Evolutionary conservation across 108 stramenopile species (phyloP).

Genomic region (Bacterosira constricta): DNA sequence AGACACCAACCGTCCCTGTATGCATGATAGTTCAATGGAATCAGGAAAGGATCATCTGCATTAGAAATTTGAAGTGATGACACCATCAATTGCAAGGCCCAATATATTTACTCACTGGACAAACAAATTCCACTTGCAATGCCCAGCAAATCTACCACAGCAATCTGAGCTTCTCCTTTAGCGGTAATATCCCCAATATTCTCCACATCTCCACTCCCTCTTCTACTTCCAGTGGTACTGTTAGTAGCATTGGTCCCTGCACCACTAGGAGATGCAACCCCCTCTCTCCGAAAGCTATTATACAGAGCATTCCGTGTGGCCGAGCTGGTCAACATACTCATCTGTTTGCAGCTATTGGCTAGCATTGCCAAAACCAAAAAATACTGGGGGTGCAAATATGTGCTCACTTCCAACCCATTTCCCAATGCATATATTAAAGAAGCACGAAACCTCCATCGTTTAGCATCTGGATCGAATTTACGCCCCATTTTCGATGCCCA

Average conservation of each 20-base stretch:
- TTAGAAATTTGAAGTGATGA: too few species aligned
- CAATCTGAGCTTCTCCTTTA: constrained; percentile 96
- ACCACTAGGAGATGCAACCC: neutral
- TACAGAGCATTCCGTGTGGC: constrained; percentile 92
- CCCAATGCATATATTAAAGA: constrained; percentile 84
- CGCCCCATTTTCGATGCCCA: constrained; percentile 96
- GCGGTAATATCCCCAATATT: constrained; percentile 97
- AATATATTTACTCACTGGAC: constrained; percentile 56
- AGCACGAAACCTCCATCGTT: constrained; percentile 91
- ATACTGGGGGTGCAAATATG: constrained; percentile 79
- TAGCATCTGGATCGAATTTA: constrained; percentile 93
- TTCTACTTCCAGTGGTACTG: constrained; percentile 10
- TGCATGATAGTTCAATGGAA: neutral
- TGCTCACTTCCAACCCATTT: constrained; percentile 88
- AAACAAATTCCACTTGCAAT: constrained; percentile 81
- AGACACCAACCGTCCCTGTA: constrained; percentile 53
- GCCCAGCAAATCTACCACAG: constrained; percentile 91
- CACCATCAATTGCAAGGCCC: too few species aligned
- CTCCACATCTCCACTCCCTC: constrained; percentile 65
- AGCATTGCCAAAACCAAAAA: constrained; percentile 89
- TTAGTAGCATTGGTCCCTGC: neutral
- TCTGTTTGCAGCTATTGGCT: constrained; percentile 92
- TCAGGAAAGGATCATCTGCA: too few species aligned
- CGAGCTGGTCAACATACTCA: constrained; percentile 88
- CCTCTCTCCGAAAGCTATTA: constrained; percentile 71